A percentile compares a stretch with the other conserved stretches of the same genome.
Conservation (phyloP, 371 early-diverging fungal genomes). For the Amoeboradix gromovi region DNA sequence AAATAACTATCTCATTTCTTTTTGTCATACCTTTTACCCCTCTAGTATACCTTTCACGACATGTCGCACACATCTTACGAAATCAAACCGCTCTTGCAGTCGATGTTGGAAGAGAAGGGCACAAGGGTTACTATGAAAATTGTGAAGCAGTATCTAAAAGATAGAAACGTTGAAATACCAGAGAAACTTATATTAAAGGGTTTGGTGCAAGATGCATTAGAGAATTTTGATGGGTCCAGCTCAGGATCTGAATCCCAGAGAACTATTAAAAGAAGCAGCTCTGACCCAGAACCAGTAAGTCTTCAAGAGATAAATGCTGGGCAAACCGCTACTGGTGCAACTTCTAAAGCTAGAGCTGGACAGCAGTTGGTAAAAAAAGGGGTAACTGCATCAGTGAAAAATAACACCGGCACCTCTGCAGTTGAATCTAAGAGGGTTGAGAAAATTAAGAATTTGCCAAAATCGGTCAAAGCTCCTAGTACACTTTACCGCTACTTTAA, state of each 20-base stretch:
- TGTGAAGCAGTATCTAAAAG: background rate
- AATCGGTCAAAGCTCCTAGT: background rate
- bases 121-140: background rate
- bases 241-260: background rate
- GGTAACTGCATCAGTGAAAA: too few species aligned
- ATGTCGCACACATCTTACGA: too few species aligned
- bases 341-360: background rate
- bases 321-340: background rate
- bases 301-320: too few species aligned
- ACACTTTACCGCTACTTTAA: background rate
- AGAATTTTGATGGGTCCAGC: background rate
- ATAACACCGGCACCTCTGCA: too few species aligned
- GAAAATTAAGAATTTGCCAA: background rate
- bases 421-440: too few species aligned
- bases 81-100: too few species aligned
- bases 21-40: too few species aligned
- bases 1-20: too few species aligned
- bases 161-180: background rate
- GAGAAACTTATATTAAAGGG: background rate
- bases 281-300: background rate
- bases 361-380: background rate
- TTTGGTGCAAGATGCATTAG: background rate
- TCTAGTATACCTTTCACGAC: too few species aligned
- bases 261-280: background rate
- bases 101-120: background rate